Evolutionary conservation across 805 yeast genomes (phyloP), one percentile per base, ranked within the genome.

Genomic region (Saccharomyces cerevisiae): DNA sequence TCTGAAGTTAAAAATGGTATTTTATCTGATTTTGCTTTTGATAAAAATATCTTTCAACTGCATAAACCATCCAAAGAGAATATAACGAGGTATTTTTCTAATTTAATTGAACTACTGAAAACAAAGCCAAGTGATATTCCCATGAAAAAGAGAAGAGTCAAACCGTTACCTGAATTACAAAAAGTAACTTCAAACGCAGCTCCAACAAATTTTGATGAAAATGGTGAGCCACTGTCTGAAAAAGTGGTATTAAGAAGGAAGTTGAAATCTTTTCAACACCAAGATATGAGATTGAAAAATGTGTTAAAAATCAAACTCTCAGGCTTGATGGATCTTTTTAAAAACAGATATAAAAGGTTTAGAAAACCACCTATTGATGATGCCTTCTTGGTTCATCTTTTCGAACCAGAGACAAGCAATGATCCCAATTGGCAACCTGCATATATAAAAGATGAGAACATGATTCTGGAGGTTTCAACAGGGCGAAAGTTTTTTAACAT

Each of bases 331-430:
- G 98, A 94, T 59, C 71, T 88, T 24, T 87, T 92, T 74, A 90
- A 91, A 67, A 82, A 76, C 55, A 77, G 97, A 49, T 94, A 92
- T 68, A 89, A 89, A 64, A 76, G 96, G 53, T 94, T 94, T 74
- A 85, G 84, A 63, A 94, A 91, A 64, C 98, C 99, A 0, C 77
- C 87, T 0, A 81, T 94, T 54, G 98, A 92, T 54, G 97, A 90
- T 58, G 73, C 78, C 17, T 74, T 78, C 13, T 73, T 92, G 50
- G 75, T 81, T 26, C 96, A 90, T 68, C 72, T 94, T 48, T 92
- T 92, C 71, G 96, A 88, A 56, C 82, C 85, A 0, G 63, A 70
- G 55, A 52, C 68, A 51, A 56, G 63, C 6, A 57, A 55, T 13
- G 72, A 73, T 48, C 76, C 76, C 6, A 60, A 57, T 51, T 63